These are phyloP conservation scores for Botrytis tulipae DNA, from an alignment of 2,329 filamentous ascomycete species.

Conservation along the genomic window DNA sequence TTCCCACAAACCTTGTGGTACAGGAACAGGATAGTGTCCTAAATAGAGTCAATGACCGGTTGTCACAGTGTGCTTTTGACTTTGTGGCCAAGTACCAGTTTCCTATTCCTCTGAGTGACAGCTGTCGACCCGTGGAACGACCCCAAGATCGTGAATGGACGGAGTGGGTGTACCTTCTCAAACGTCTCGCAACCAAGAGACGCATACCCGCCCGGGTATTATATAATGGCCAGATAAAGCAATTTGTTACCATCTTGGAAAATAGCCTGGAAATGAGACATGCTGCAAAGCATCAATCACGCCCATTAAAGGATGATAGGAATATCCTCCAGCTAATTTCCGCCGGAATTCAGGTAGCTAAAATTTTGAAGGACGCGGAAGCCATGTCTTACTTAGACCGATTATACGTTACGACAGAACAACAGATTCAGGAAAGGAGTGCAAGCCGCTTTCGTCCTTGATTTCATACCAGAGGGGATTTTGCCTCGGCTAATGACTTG, in stretches of 20 bases:
- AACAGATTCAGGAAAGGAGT: slow-evolving; percentile 68
- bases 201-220: slow-evolving; percentile 80
- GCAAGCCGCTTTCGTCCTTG: slow-evolving; percentile 37
- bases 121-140: slow-evolving; percentile 73
- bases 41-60: slow-evolving; percentile 75
- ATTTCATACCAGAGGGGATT: slow-evolving; percentile 18
- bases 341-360: slow-evolving; percentile 82
- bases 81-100: slow-evolving; percentile 92
- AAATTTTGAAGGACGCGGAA: slow-evolving; percentile 70
- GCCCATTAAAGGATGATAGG: slow-evolving; percentile 82
- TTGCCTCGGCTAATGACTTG: slow-evolving; percentile 24
- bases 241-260: slow-evolving; percentile 83
- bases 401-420: slow-evolving; percentile 80
- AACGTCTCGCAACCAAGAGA: slow-evolving; percentile 80
- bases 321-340: slow-evolving; percentile 87
- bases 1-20: slow-evolving; percentile 78
- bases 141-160: slow-evolving; percentile 84
- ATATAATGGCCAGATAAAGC: slow-evolving; percentile 89
- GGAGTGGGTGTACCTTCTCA: slow-evolving; percentile 86
- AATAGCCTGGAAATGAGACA: slow-evolving; percentile 88
- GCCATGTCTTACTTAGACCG: slow-evolving; percentile 54
- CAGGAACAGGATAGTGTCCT: slow-evolving; percentile 83
- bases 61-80: slow-evolving; percentile 84
- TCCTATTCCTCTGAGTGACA: slow-evolving; percentile 73
- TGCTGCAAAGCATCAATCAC: slow-evolving; percentile 77